Base-by-base conservation (phyloP, 2,329 filamentous ascomycete species). In the Cladophialophora immunda region DNA sequence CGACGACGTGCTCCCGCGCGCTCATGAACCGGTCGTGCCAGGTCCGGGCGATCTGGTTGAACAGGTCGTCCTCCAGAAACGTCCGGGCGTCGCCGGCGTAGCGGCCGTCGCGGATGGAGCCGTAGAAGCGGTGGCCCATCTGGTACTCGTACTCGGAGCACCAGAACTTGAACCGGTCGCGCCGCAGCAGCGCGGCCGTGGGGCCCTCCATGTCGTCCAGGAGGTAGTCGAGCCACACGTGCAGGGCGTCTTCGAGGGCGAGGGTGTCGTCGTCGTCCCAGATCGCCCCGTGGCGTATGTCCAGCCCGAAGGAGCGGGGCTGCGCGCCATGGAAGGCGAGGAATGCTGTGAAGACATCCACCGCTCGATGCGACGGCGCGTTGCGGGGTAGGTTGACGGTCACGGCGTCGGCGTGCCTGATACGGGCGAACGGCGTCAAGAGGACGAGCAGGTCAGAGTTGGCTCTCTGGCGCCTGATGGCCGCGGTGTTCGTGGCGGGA, bases 11-110 rank as follows among this genome's bases (percentile, higher is more conserved):
- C 50, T 55, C 59, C 2, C 64, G 36, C 13, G 45, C 36, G 47
- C 59, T 59, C 57, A 66, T 61, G 50, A 66, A 66, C 52, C 63
- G 41, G 50, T 62, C 63, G 52, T 61, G 63, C 17, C 52, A 66
- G 11, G 3, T 41, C 30, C 38, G 17, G 25, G 55, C n/a, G 50
- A 61, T 52, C 13, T 4, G 45, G 4, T 41, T 11, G 29, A 32
- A 19, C 1, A 53, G 41, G 9, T 32, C 27, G 4, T 7, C 27
- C 15, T 58, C 5, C 34, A 58, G 13, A 19, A 4, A 9, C 19
- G 6, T 5, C 5, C 13, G 19, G 50, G 52, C 52, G 25, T n/a
- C 22, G 27, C 22, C 52, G 22, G 30, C 11, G 34, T n/a, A 36
- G 2, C 17, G n/a, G 9, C 45, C n/a, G 13, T 13, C 5, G 7